Evolutionary conservation across 768 basidiomycete genomes (phyloP), one percentile per base, ranked within the genome.

Genomic region (Serendipita sp.): DNA sequence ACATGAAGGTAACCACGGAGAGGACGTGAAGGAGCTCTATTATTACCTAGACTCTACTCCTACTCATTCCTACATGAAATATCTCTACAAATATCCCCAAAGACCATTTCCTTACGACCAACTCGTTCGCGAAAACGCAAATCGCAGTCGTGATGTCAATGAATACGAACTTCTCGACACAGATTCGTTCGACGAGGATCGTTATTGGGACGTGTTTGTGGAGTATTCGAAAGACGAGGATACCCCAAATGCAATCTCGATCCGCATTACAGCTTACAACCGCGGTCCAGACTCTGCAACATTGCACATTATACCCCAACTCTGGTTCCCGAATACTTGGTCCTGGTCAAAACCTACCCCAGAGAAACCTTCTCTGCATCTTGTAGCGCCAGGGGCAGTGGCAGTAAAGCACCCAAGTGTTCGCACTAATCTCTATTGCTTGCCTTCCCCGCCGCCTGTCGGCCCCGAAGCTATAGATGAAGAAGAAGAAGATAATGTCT

Each of bases 1-100:
- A 4, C 90, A 93, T 71, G 88, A 99, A 77, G 95, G 96, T 53
- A 99, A 99, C 73, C 96, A 99, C 74, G 96, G 96, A 68, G 96
- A 99, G 75, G 96, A 99, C 72, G 93, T 95, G 77, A 98, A 98
- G 75, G 96, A 99, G 72, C 78, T 98, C 34, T 99, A 99, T 75
- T 99, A 95, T 73, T 99, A 99, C 74, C 83, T 99, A 67, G 96
- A 98, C 74, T 95, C 92, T 44, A 97, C 96, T 1, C 96, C 96
- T 44, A 97, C 96, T 1, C 96, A 99, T 71, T 96, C 94, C 3
- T 99, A 98, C 81, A 98, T 99, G 96, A 99, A 99, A 74, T 97
- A 91, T 75, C 77, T 97, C 65, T 99, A 99, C 83, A 99, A 99
- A 74, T 99, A 99, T 70, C 94, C 96, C 11, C 96, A 99, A 73